phyloP scores from a whole-genome alignment of 208 protist genomes.

The Trypanosoma mega region DNA sequence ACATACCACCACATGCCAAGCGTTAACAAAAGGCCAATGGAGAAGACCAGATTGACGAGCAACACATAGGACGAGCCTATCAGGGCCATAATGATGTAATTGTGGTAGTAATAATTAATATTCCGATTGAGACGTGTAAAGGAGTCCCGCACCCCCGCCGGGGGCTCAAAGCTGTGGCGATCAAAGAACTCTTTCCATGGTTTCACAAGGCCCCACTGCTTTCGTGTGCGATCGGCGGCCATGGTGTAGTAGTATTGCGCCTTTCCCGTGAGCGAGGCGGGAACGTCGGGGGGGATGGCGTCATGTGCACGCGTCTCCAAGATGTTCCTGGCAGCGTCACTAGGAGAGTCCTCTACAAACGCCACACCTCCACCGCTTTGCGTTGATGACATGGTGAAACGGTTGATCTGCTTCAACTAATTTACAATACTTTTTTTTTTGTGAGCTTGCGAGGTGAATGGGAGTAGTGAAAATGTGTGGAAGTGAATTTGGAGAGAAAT shows the following conservation, averaged over 20 bases:
- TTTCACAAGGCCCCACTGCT: conserved; percentile 42
- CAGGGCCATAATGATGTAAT: conserved; percentile 86
- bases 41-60: conserved; percentile 77
- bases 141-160: conserved; percentile 50
- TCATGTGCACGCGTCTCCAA: not conserved
- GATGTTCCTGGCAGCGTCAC: too few species aligned
- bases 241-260: conserved; percentile 21
- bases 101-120: conserved; percentile 82
- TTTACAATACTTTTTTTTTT: too few species aligned
- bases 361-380: too few species aligned
- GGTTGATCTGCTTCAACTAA: too few species aligned
- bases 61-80: conserved; percentile 75
- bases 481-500: too few species aligned
- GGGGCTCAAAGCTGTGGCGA: conserved; percentile 48
- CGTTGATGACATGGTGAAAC: too few species aligned
- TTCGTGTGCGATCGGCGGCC: conserved; percentile 23
- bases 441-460: too few species aligned
- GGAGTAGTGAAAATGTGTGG: too few species aligned
- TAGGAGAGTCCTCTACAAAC: too few species aligned
- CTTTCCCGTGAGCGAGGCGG: conserved; percentile 19
- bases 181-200: conserved; percentile 90
- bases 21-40: conserved; percentile 49
- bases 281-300: not conserved
- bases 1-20: conserved; percentile 51
- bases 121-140: conserved; percentile 74